Evolutionary conservation across 176 grass and related monocot species (phyloP).

Genomic region (Rhynchospora pubera): DNA sequence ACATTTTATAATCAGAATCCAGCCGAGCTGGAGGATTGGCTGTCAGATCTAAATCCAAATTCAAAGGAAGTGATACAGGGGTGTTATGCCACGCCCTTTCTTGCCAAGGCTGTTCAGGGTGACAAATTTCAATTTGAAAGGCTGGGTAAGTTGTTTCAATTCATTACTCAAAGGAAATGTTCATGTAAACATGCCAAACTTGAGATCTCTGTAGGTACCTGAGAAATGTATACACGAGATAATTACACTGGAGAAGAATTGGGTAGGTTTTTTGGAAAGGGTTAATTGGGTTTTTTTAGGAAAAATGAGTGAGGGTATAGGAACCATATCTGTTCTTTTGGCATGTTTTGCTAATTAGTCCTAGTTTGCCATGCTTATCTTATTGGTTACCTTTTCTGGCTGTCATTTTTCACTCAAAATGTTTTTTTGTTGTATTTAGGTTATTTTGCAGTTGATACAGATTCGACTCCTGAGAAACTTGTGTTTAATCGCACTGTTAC

Average conservation of each 20-base stretch:
- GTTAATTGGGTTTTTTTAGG: neutral
- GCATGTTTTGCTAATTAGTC: neutral
- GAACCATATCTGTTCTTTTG: neutral
- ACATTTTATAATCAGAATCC: constrained; percentile 56
- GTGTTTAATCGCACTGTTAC: constrained; percentile 91
- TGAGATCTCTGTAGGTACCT: neutral
- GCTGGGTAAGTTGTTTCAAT: constrained; percentile 48
- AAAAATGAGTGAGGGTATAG: neutral
- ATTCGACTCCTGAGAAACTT: constrained; percentile 49
- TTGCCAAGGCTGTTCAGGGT: constrained; percentile 45
- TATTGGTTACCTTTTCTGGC: neutral
- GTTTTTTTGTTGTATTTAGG: constrained; percentile 35
- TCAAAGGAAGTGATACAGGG: constrained; percentile 86
- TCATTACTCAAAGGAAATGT: neutral
- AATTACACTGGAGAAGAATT: neutral
- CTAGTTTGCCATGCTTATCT: neutral
- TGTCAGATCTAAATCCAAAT: constrained; percentile 67
- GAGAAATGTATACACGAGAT: neutral
- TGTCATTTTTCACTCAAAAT: neutral
- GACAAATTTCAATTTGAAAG: constrained; percentile 96
- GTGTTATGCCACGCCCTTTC: constrained; percentile 57
- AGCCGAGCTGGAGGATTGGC: constrained; percentile 72
- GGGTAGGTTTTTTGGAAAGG: neutral
- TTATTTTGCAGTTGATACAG: constrained; percentile 75
- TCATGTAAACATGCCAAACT: neutral